Evolutionary conservation across 2,329 filamentous ascomycete species (phyloP).

Genomic region (Tolypocladium guangdongense): DNA sequence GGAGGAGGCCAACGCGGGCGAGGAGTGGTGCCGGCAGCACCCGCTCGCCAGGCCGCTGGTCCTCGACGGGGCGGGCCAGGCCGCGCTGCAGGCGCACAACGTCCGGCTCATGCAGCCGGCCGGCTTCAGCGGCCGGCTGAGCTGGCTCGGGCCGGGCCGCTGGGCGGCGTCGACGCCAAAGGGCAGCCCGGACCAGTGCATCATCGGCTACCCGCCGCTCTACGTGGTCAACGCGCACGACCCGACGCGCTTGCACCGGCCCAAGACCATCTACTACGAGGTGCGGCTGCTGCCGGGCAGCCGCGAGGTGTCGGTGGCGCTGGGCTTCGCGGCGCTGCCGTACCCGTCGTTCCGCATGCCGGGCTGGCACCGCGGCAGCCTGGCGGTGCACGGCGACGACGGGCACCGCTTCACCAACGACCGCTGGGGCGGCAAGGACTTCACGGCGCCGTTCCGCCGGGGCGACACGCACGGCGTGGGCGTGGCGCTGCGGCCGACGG

Average conservation of each 20-base stretch:
- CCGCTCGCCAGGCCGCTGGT: conserved; percentile 44
- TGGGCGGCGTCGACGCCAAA: conserved; percentile 35
- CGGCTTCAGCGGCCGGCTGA: conserved; percentile 35
- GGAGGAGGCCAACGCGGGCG: conserved; percentile 51
- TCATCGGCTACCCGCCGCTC: conserved; percentile 58
- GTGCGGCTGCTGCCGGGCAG: conserved; percentile 42
- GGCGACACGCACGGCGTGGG: conserved; percentile 63
- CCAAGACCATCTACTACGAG: conserved; percentile 61
- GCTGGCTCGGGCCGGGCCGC: conserved; percentile 33
- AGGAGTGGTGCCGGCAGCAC: conserved; percentile 52
- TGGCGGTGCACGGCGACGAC: conserved; percentile 73
- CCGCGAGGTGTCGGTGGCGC: conserved; percentile 40
- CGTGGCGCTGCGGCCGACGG: conserved; percentile 44
- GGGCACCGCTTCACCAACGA: conserved; percentile 69
- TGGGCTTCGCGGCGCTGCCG: conserved; percentile 63
- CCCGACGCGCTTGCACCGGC: conserved; percentile 31
- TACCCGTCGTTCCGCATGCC: conserved; percentile 70
- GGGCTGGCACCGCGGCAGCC: conserved; percentile 66
- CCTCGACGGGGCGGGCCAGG: conserved; percentile 33
- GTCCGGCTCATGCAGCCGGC: conserved; percentile 43
- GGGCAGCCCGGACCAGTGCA: conserved; percentile 46
- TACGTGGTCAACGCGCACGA: conserved; percentile 52
- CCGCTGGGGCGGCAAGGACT: conserved; percentile 59
- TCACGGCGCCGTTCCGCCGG: conserved; percentile 49
- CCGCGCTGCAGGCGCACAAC: conserved; percentile 38